Conservation (phyloP, 257 asterid species). For the Sherardia arvensis region DNA sequence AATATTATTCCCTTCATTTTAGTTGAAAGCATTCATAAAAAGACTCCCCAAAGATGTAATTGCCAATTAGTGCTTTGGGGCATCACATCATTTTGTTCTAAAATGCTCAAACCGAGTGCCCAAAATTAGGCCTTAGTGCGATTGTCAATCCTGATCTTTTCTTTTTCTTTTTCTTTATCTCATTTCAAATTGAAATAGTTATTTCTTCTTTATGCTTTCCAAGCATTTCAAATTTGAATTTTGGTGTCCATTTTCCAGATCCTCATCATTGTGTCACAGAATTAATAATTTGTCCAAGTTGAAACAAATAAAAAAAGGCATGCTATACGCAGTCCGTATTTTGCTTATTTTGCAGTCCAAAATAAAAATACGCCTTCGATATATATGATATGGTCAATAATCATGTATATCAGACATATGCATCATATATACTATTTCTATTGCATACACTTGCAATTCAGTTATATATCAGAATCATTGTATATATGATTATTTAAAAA, state of each 20-base stretch:
- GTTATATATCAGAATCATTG: no score
- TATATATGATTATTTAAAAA: no score
- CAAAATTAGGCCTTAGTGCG: slow-evolving; percentile 3
- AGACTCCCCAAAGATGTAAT: not conserved
- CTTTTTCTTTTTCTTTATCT: not conserved
- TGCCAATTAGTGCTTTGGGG: not conserved
- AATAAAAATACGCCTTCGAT: no score
- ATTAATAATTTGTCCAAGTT: not conserved
- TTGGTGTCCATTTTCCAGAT: not conserved
- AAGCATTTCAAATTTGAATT: not conserved
- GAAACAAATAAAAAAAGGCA: not conserved
- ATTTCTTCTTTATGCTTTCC: not conserved
- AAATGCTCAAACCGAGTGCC: slow-evolving; percentile 2
- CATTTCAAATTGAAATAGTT: not conserved
- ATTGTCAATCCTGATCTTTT: not conserved
- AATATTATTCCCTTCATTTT: no score
- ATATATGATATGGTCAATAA: no score
- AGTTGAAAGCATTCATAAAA: not conserved
- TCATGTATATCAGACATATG: no score
- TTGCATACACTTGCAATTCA: no score
- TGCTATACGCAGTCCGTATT: no score
- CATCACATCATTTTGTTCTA: slow-evolving; percentile 1
- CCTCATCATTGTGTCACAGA: not conserved
- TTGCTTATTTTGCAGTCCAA: no score
- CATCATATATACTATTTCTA: no score